Evolutionary conservation across 441 rosid species (phyloP).

Genomic region (Biscutella laevigata): DNA sequence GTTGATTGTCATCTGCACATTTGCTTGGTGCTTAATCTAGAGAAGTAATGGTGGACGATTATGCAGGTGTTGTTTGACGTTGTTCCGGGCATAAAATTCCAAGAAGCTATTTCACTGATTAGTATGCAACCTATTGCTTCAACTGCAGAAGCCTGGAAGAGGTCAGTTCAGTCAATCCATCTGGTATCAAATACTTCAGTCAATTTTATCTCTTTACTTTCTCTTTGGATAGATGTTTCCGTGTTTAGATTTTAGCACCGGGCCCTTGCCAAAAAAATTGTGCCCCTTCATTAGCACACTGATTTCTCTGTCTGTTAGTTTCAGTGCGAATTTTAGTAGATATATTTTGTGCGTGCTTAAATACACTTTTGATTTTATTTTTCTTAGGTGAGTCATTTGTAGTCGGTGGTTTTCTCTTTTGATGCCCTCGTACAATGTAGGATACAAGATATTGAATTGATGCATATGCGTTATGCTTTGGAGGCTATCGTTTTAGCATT

Average conservation of each 20-base stretch:
- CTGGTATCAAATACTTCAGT: neutral
- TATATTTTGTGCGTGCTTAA: neutral
- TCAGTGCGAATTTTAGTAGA: neutral
- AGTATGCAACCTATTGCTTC: conserved; percentile 94
- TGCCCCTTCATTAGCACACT: conserved; percentile 4
- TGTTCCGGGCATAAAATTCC: conserved; percentile 80
- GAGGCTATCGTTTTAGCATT: conserved; percentile 78
- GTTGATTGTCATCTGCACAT: conserved; percentile 1
- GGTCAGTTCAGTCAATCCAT: conserved; percentile 29
- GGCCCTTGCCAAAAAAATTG: neutral
- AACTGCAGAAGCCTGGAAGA: conserved; percentile 68
- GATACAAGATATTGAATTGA: conserved; percentile 92
- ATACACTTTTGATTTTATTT: neutral
- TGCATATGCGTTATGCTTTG: conserved; percentile 95
- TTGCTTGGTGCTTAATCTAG: neutral
- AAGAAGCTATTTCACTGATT: conserved; percentile 85
- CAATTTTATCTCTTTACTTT: neutral
- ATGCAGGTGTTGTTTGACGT: conserved; percentile 87
- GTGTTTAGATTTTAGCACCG: conserved; percentile 4
- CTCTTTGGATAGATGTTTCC: conserved; percentile 1
- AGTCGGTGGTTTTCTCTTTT: conserved; percentile 9
- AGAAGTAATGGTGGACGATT: conserved; percentile 18
- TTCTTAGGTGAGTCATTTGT: neutral
- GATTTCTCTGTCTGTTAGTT: conserved; percentile 5
- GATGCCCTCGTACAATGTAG: conserved; percentile 31